Base-by-base conservation (phyloP, 225 moss, liverwort and hornwort species). In the Rhytidiadelphus loreus region DNA sequence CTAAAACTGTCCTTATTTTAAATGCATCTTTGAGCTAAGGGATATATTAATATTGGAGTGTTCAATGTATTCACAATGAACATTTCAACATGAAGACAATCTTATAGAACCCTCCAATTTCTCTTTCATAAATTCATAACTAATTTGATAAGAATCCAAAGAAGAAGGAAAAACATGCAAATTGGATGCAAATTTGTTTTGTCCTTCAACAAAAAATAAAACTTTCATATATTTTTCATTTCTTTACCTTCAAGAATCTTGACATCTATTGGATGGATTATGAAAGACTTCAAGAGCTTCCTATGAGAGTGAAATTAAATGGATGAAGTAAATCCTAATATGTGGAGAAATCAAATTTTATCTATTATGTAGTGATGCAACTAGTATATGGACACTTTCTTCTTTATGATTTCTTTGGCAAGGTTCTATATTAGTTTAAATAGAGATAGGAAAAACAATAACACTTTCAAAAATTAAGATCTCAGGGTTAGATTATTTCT, bases 231-330 rank as follows among this genome's bases (percentile, higher is more conserved):
- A 12, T 66, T 21, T 37, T 37, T 66, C 0, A 12, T 6, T 66
- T 37, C 20, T 12, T 66, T 21, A 37, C 12, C 37, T 66, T 21
- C 22, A 66, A n/a, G 5, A 65, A 2, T n/a, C 6, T 66, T n/a
- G 3, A 11, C 37, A 37, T 65, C 61, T 61, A 65, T 6, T 65
- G 11, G 21, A 37, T 21, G 22, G 21, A 21, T n/a, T 22, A 22
- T 0, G 0, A 68, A n/a, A 68, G n/a, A 66, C 66, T 66, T n/a
- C 7, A n/a, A 37, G n/a, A n/a, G n/a, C 35, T 68, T 68, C 1
- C 2, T n/a, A n/a, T 11, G 0, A 12, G 22, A n/a, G 7, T 20
- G 0, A 22, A n/a, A 68, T n/a, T 12, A n/a, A n/a, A n/a, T 4
- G 12, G 2, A 37, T 37, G n/a, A n/a, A 66, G n/a, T 22, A 12